Evolutionary conservation across 2,329 filamentous ascomycete species (phyloP).

Genomic region (Clarireedia sp.): DNA sequence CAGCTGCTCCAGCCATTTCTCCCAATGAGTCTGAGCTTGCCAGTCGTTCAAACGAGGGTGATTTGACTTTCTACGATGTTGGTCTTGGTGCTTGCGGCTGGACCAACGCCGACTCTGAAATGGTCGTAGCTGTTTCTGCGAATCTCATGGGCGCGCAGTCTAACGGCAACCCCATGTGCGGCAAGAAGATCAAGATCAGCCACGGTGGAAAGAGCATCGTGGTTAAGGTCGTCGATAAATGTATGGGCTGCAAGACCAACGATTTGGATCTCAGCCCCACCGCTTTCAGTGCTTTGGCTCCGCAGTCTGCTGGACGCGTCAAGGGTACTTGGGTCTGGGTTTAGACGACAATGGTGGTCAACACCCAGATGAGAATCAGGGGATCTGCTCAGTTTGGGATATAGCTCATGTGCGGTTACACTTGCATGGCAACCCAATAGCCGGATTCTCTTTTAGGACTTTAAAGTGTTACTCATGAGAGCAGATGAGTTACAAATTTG

Average conservation of each 20-base stretch:
- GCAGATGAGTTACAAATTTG: neutral
- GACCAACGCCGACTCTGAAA: constrained; percentile 46
- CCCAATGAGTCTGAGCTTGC: constrained; percentile 1
- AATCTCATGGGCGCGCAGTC: constrained; percentile 54
- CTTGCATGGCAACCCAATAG: neutral
- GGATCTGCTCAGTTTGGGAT: neutral
- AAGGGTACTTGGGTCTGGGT: constrained; percentile 39
- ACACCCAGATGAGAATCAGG: neutral
- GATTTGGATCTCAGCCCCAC: constrained; percentile 54
- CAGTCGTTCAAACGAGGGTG: constrained; percentile 38
- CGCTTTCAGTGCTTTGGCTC: constrained; percentile 45
- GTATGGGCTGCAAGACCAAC: constrained; percentile 52
- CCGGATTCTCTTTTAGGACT: neutral
- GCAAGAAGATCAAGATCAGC: constrained; percentile 58
- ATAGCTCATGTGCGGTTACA: neutral
- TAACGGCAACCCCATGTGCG: constrained; percentile 65
- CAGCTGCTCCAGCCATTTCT: constrained; percentile 3
- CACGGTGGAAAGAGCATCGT: constrained; percentile 49
- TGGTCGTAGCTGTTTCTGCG: constrained; percentile 62
- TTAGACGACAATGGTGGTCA: neutral
- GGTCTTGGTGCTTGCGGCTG: constrained; percentile 63
- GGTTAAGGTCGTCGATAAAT: constrained; percentile 65
- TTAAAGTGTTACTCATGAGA: too few species aligned
- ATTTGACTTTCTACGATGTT: constrained; percentile 67
- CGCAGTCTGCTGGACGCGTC: constrained; percentile 37